phyloP scores from a whole-genome alignment of 225 moss, liverwort and hornwort genomes.

The Pseudoscleropodium purum region DNA sequence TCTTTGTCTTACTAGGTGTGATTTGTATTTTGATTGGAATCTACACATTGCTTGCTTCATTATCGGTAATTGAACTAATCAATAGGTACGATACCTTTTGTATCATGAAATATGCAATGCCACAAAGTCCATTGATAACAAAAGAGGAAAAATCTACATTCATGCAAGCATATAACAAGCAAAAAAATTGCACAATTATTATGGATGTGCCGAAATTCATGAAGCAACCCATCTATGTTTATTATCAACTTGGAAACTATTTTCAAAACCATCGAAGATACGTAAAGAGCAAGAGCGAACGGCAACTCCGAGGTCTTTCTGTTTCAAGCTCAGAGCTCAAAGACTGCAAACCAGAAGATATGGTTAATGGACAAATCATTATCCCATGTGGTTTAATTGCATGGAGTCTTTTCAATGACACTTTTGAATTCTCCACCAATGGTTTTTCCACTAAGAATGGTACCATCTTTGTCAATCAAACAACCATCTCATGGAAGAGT shows the following conservation, averaged over 20 bases:
- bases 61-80: conserved; percentile 14
- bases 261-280: conserved; percentile 50
- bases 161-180: conserved; percentile 17
- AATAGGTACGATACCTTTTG: conserved; percentile 18
- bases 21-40: conserved; percentile 20
- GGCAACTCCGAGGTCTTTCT: conserved; percentile 16
- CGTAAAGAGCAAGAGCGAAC: conserved; percentile 38
- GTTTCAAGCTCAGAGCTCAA: conserved; percentile 2
- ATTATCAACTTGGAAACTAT: conserved; percentile 37
- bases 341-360: conserved; percentile 34
- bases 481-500: conserved; percentile 37
- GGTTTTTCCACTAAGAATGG: not conserved
- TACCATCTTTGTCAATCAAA: conserved; percentile 20
- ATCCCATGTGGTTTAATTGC: conserved; percentile 44
- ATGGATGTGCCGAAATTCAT: conserved; percentile 23
- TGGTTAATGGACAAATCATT: not conserved
- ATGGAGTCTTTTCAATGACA: conserved; percentile 55
- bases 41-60: conserved; percentile 10
- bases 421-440: conserved; percentile 23
- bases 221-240: conserved; percentile 36
- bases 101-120: conserved; percentile 20
- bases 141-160: not conserved
- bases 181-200: conserved; percentile 24
- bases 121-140: not conserved
- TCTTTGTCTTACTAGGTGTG: not conserved